Evolutionary conservation across 352 stramenopile species (phyloP), one percentile per base, ranked within the genome.

Genomic region (Pythium guiyangense): DNA sequence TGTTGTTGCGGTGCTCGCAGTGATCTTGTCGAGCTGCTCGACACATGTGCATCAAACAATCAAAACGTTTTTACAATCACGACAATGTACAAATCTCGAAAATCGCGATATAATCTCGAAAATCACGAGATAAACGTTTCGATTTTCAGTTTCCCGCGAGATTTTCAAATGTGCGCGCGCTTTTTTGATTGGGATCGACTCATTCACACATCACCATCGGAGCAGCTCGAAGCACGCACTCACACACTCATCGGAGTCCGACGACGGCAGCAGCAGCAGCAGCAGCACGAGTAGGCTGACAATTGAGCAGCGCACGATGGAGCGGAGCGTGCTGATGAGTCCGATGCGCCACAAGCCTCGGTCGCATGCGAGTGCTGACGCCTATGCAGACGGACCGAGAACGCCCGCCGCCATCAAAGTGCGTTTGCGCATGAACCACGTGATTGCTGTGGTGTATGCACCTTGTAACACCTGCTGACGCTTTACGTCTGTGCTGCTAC

Each of bases 241-340:
- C 22, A 18, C 54, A 35, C 20, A 37, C 27, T 37, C 25, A 17
- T 51, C 26, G 20, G 27, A 49, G n/a, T 12, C 43, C 39, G 51
- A 22, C 29, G 27, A n/a, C 27, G 40, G 18, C 49, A 43, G 10
- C 27, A 31, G 34, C 20, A 25, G 25, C 37, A 42, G 9, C 39
- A 47, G 4, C 26, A 34, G 37, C 34, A 18, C 22, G 22, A 22
- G 22, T 22, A 22, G 22, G 22, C 22, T 22, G 22, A 22, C 22
- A 4, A 34, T 34, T 34, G 29, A 37, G 31, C 31, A 12, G 31
- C 12, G 31, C 8, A 12, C 31, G 14, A 81, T 82, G 74, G 52
- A 59, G 47, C 57, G 58, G 12, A 61, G 68, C 31, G 55, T 73
- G 25, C 62, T 77, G 54, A 74, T 80, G 72, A 85, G 72, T 52